Base-by-base conservation (phyloP, 345 rosid species). In the Durio zibethinus region DNA sequence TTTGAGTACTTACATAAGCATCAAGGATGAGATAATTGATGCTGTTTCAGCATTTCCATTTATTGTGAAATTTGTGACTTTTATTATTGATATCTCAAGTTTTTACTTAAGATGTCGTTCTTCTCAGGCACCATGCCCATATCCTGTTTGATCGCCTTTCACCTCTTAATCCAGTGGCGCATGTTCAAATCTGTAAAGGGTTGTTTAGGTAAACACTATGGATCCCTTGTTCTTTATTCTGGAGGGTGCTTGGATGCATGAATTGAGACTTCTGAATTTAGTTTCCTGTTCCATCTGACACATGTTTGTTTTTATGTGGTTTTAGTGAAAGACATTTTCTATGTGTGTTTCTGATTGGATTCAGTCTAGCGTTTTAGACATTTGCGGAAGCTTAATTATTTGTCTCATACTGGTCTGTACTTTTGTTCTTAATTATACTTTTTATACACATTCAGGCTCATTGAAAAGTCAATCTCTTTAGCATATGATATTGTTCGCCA, bases 151-250 rank as follows among this genome's bases (percentile, higher is more conserved):
- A 89, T 79, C 97, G 97, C 18, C 91, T 97, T 74, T 87, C 97
- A 63, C 85, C 87, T 10, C 91, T 97, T 80, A 92, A 94, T 88
- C 96, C 97, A 2, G 99, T 92, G 87, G 98, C 94, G 18, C 97
- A 97, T 83, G 77, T 76, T 83, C 93, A 88, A 84, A 92, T 97
- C 68, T 94, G 97, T 82, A 80, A 80, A 77, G 91, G 91, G 65
- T 85, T 97, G 83, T 87, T 97, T 76, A 89, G 97, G 99, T 97
- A 81, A 83, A 73, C 80, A 15, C 35, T 56, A 31, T 12, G 6
- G 36, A 23, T 31, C 36, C 40, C 5, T 69, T 31, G 75, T 59
- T 74, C 67, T 57, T 16, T 57, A 6, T 73, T 15, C 15, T 60
- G 68, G 54, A 54, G 66, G 53, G 23, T 10, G 33, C 20, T 73